These are phyloP conservation scores for Ascoidea tarda DNA, from an alignment of 805 yeast species.

Conservation along the genomic window DNA sequence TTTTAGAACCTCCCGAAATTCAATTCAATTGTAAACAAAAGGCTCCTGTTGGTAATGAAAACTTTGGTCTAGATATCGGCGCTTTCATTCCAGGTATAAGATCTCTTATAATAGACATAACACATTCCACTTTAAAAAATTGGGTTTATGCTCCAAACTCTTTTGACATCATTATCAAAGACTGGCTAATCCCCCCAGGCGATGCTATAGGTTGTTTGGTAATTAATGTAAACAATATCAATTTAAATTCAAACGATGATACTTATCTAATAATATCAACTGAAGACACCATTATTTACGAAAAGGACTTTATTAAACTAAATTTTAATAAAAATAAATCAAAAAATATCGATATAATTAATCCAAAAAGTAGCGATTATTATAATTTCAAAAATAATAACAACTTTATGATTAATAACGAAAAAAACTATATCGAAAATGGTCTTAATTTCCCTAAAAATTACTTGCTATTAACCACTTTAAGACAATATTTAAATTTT, in stretches of 20 bases:
- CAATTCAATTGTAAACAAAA: slow-evolving; percentile 52
- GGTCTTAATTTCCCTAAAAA: slow-evolving; percentile 20
- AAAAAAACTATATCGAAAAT: too few relatives aligned
- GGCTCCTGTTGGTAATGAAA: slow-evolving; percentile 72
- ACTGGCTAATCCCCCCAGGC: slow-evolving; percentile 26
- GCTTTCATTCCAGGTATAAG: slow-evolving; percentile 71
- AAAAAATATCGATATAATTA: slow-evolving; percentile 35
- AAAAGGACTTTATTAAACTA: slow-evolving; percentile 14
- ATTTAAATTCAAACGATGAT: slow-evolving; percentile 30
- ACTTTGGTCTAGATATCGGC: slow-evolving; percentile 78
- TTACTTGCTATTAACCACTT: slow-evolving; percentile 38
- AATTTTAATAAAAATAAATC: too few relatives aligned
- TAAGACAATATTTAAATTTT: slow-evolving; percentile 38
- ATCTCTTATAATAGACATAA: slow-evolving; percentile 51
- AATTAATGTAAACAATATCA: slow-evolving; percentile 42
- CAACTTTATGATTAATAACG: slow-evolving; percentile 52
- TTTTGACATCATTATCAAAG: slow-evolving; percentile 56
- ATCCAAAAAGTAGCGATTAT: too few relatives aligned
- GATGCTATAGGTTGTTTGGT: slow-evolving; percentile 63
- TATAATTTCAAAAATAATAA: slow-evolving; percentile 19
- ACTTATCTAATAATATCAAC: slow-evolving; percentile 41
- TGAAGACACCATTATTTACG: slow-evolving; percentile 26
- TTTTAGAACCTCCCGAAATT: slow-evolving; percentile 66
- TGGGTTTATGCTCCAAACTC: slow-evolving; percentile 77
- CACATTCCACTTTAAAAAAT: slow-evolving; percentile 60